These are phyloP conservation scores for Phalaenopsis aphrodite DNA, from an alignment of 106 monocot genomes.

Conservation along the genomic window DNA sequence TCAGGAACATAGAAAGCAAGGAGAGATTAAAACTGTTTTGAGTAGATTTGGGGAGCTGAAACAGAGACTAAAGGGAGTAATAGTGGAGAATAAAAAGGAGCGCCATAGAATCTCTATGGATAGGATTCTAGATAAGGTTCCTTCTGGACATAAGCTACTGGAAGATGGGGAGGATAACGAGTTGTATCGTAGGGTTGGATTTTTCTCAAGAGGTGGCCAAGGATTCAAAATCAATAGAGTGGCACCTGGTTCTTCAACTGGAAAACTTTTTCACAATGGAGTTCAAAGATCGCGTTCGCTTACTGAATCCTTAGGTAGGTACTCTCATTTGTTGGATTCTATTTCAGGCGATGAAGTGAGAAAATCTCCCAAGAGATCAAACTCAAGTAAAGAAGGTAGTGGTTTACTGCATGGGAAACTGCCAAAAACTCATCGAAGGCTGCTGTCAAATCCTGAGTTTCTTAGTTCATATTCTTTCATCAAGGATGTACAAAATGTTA, in stretches of 20 bases:
- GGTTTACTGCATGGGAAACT: conserved; percentile 10
- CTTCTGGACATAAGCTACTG: conserved; percentile 36
- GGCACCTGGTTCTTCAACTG: conserved; percentile 1
- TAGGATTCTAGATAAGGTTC: conserved; percentile 66
- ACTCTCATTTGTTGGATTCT: conserved; percentile 35
- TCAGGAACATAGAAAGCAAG: conserved; percentile 6
- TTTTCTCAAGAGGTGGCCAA: background rate
- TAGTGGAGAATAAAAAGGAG: conserved; percentile 35
- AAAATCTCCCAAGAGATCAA: conserved; percentile 16
- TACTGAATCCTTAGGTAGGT: conserved; percentile 39
- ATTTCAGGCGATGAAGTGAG: conserved; percentile 19
- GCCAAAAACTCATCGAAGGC: conserved; percentile 16
- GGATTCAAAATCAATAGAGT: conserved; percentile 12
- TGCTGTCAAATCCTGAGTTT: conserved; percentile 19
- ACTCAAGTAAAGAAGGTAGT: conserved; percentile 5
- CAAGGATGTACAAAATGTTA: conserved; percentile 17
- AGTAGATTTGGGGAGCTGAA: conserved; percentile 26
- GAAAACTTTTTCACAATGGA: background rate
- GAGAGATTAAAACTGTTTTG: background rate
- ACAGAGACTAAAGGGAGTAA: conserved; percentile 29
- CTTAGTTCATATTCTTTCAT: conserved; percentile 7
- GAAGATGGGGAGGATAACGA: conserved; percentile 13
- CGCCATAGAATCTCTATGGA: conserved; percentile 51
- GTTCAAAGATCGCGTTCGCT: conserved; percentile 31
- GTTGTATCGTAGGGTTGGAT: background rate